Evolutionary conservation across 2,329 filamentous ascomycete species (phyloP).

Genomic region (Chaetomium sp.): DNA sequence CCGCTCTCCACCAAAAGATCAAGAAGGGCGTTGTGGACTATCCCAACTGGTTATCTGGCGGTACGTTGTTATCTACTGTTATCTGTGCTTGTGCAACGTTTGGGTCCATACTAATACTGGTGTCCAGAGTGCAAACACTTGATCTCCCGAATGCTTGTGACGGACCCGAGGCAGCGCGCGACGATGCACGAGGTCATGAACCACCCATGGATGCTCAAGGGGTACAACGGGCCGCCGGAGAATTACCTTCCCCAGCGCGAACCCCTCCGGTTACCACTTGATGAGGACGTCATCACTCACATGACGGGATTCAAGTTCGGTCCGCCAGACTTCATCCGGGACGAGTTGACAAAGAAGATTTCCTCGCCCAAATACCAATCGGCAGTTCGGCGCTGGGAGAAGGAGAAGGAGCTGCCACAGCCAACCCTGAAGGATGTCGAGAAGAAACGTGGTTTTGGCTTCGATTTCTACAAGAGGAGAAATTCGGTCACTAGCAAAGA

Average conservation of each 20-base stretch:
- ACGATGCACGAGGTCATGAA: slow-evolving; percentile 87
- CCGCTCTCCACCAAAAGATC: slow-evolving; percentile 94
- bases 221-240: slow-evolving; percentile 77
- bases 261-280: slow-evolving; percentile 76
- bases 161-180: slow-evolving; percentile 80
- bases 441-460: slow-evolving; percentile 78
- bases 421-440: slow-evolving; percentile 57
- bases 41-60: slow-evolving; percentile 82
- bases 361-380: slow-evolving; percentile 92
- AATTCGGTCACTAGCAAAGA: slow-evolving; percentile 87
- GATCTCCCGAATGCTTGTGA: slow-evolving; percentile 91
- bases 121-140: slow-evolving; percentile 80
- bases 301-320: slow-evolving; percentile 99
- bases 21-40: slow-evolving; percentile 97
- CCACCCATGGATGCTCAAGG: slow-evolving; percentile 94
- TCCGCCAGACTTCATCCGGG: slow-evolving; percentile 71
- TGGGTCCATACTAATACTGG: slow-evolving; percentile 24
- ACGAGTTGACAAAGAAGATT: slow-evolving; percentile 76
- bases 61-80: slow-evolving; percentile 46
- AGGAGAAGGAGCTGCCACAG: slow-evolving; percentile 56
- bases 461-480: slow-evolving; percentile 93
- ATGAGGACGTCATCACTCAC: slow-evolving; percentile 74
- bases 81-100: background rate
- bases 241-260: slow-evolving; percentile 82
- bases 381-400: slow-evolving; percentile 64